Conservation (phyloP, 1,284 basidiomycete species). For the Tausonia pullulans region DNA sequence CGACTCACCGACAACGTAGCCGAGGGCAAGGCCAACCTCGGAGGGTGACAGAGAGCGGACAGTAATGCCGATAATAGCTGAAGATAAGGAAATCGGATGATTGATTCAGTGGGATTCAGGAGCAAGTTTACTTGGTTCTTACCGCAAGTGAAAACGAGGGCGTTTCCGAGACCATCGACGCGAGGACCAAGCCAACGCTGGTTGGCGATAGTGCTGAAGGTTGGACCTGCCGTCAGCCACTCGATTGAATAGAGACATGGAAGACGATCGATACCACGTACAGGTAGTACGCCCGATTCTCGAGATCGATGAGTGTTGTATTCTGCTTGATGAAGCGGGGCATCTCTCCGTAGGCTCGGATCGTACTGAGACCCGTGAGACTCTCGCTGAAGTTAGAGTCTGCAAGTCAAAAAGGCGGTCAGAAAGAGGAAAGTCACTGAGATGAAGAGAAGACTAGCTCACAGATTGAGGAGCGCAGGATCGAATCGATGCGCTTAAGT, state of each 20-base stretch:
- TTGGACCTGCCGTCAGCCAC: background rate
- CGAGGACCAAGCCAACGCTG: constrained; percentile 71
- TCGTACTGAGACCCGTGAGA: constrained; percentile 71
- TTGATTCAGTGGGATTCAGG: no score
- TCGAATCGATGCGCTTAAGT: constrained; percentile 58
- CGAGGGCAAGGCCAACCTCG: constrained; percentile 48
- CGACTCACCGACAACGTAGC: constrained; percentile 39
- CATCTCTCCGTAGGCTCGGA: constrained; percentile 66
- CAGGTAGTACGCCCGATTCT: constrained; percentile 83
- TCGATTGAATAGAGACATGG: background rate
- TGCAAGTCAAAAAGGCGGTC: constrained; percentile 27
- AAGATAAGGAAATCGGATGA: no score
- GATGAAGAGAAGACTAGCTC: constrained; percentile 13
- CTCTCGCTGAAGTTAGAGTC: constrained; percentile 84
- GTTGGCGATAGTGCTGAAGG: constrained; percentile 52
- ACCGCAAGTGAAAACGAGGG: constrained; percentile 62
- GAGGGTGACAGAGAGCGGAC: constrained; percentile 63
- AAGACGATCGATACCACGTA: background rate
- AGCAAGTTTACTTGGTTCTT: no score
- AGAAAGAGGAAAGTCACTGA: constrained; percentile 31
- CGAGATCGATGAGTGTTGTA: constrained; percentile 63
- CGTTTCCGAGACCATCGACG: constrained; percentile 67
- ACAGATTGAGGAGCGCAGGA: constrained; percentile 40
- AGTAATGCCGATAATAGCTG: constrained; percentile 58
- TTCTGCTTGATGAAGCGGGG: constrained; percentile 61